Conservation (phyloP, 345 rosid species). For the Arabis alpina region DNA sequence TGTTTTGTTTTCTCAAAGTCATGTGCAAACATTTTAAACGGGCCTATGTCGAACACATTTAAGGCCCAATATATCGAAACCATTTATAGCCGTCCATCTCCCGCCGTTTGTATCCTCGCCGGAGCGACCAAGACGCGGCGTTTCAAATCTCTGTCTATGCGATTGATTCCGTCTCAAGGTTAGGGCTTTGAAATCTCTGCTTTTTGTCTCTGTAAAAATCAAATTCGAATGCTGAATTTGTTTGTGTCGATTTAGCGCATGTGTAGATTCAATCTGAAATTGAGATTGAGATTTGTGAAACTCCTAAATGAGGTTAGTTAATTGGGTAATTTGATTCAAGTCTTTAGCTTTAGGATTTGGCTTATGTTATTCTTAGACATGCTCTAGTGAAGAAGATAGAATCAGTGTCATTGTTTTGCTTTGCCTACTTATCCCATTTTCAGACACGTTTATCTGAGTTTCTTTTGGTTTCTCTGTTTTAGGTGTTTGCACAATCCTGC, state of each 20-base stretch:
- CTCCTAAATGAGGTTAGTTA: too few relatives aligned
- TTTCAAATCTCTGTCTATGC: conserved; percentile 6
- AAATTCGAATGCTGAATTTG: neutral
- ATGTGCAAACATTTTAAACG: too few relatives aligned
- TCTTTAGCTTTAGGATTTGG: too few relatives aligned
- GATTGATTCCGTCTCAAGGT: conserved; percentile 20
- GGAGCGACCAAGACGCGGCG: neutral
- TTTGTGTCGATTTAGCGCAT: neutral
- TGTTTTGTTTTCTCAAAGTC: too few relatives aligned
- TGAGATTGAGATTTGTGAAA: too few relatives aligned
- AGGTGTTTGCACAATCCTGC: conserved; percentile 21
- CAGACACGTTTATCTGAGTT: conserved; percentile 16
- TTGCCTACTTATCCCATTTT: neutral
- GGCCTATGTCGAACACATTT: neutral
- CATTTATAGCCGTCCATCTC: conserved; percentile 2
- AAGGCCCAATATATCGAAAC: conserved; percentile 2
- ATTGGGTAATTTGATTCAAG: too few relatives aligned
- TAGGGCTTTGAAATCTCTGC: conserved; percentile 6
- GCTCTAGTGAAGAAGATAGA: neutral
- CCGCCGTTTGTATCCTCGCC: conserved; percentile 22
- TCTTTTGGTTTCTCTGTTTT: neutral
- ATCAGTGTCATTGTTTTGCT: neutral
- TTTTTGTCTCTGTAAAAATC: neutral
- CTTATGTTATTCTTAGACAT: too few relatives aligned
- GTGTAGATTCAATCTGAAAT: too few relatives aligned